Conservation (phyloP, 108 stramenopile genomes). For the Chaetoceros tenuissimus region DNA sequence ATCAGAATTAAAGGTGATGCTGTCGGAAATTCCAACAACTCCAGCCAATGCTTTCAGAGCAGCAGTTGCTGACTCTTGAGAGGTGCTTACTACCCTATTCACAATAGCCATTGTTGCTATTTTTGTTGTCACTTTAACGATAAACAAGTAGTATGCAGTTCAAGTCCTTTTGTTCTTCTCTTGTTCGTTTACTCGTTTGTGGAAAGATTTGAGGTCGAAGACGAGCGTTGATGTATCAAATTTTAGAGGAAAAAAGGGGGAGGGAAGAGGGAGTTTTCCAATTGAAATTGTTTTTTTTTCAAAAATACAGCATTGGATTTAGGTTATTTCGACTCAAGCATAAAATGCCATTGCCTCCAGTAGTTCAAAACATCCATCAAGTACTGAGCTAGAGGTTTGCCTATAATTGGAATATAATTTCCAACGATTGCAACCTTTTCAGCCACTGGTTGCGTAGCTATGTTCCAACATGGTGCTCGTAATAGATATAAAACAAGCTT, state of each 20-base stretch:
- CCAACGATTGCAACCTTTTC: slow-evolving; percentile 1
- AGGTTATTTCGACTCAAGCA: not conserved
- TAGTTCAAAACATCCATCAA: slow-evolving; percentile 30
- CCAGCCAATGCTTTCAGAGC: not conserved
- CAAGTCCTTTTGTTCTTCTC: no score
- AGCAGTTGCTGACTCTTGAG: not conserved
- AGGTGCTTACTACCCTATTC: not conserved
- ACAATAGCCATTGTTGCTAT: not conserved
- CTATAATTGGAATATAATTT: slow-evolving; percentile 25
- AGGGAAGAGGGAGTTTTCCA: no score
- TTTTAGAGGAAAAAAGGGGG: no score
- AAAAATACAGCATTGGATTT: no score
- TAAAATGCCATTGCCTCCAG: slow-evolving; percentile 20
- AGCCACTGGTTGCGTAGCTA: slow-evolving; percentile 10
- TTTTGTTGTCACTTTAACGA: no score
- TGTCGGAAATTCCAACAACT: not conserved
- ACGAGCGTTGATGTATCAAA: no score
- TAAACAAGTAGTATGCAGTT: no score
- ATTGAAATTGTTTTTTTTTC: no score
- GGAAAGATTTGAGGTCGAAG: no score
- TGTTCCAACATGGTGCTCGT: slow-evolving; percentile 29
- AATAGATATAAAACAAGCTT: slow-evolving; percentile 28
- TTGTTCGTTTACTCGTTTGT: no score
- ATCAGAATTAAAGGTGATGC: not conserved
- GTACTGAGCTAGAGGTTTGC: slow-evolving; percentile 13